Base-by-base conservation (phyloP, 2,329 filamentous ascomycete species). In the Stagonosporopsis vannaccii region DNA sequence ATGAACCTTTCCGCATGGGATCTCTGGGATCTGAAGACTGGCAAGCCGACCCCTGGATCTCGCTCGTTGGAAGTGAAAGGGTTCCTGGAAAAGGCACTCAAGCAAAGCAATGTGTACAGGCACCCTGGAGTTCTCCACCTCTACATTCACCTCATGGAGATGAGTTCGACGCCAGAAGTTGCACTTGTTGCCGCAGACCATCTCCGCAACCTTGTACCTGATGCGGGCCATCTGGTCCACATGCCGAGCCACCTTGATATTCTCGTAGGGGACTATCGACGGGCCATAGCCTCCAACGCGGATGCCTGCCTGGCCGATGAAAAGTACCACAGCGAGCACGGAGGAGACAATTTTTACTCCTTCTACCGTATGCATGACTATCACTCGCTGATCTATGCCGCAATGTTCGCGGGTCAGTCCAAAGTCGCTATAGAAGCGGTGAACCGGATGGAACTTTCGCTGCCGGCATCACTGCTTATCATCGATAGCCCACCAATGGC, bases 241-340 rank as follows among this genome's bases (percentile, higher is more conserved):
- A 93, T 94, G 90, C 90, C 90, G 0, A 86, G 86, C 0, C 90
- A 94, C 71, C 79, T 93, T 32, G 90, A 93, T 70, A 84, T 91
- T 11, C 81, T 92, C 0, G 84, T 87, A 25, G 90, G 90, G 12
- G 85, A 92, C 65, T 93, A 92, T 68, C 78, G 82, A 26, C 80
- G 80, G 8, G 88, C 88, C 4, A 86, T 92, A 47, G 77, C 79
- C 1, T 87, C 87, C 4, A 93, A 93, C 70, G 78, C 82, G 2
- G 81, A 83, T 20, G 90, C 90, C 9, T 87, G 90, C 43, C 67
- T 75, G 0, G 89, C 88, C 1, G 90, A 94, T 68, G 84, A 89
- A 46, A 85, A 84, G 62, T 92, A 84, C 66, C 79, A 91, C 2
- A 73, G 77, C 0, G 78, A 81, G 5, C 79, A 83, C 7, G 88